These are phyloP conservation scores for Phaeoacremonium minimum DNA, from an alignment of 2,329 filamentous ascomycete genomes.

Conservation along the genomic window DNA sequence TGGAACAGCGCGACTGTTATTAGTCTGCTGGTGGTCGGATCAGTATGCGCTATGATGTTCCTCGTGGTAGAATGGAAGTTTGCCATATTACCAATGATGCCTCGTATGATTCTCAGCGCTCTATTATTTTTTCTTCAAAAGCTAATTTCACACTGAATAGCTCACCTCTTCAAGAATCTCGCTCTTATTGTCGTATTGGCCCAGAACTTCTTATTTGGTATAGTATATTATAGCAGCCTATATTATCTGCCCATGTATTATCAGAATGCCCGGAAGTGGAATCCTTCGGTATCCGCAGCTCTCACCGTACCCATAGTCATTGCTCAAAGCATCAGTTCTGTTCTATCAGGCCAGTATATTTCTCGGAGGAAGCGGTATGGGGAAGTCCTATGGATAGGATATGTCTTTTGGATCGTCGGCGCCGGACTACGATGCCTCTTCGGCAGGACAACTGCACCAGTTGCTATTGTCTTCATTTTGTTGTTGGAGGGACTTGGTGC, in stretches of 20 bases:
- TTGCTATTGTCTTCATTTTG: constrained; percentile 42
- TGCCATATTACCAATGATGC: constrained; percentile 54
- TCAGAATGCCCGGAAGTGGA: too few relatives aligned
- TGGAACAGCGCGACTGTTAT: constrained; percentile 53
- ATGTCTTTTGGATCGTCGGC: constrained; percentile 27
- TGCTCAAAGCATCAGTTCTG: too few relatives aligned
- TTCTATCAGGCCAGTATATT: constrained; percentile 52
- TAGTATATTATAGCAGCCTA: constrained; percentile 53
- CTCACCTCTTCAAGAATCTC: constrained; percentile 48
- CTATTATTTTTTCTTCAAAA: not conserved
- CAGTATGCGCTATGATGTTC: constrained; percentile 34
- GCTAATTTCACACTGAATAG: too few relatives aligned
- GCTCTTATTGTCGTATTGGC: constrained; percentile 49
- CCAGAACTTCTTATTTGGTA: constrained; percentile 57
- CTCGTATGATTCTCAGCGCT: constrained; percentile 24
- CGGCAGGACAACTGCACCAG: not conserved
- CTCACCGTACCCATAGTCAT: too few relatives aligned
- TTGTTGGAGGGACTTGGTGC: constrained; percentile 47
- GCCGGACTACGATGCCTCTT: constrained; percentile 7
- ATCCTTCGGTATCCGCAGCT: too few relatives aligned
- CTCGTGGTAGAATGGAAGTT: constrained; percentile 51
- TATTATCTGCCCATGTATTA: constrained; percentile 61
- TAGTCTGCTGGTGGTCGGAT: constrained; percentile 39
- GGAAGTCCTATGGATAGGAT: constrained; percentile 47
- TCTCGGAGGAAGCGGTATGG: constrained; percentile 52